Evolutionary conservation across 2,329 filamentous ascomycete species (phyloP).

Genomic region (Paecilomyces fulvus): DNA sequence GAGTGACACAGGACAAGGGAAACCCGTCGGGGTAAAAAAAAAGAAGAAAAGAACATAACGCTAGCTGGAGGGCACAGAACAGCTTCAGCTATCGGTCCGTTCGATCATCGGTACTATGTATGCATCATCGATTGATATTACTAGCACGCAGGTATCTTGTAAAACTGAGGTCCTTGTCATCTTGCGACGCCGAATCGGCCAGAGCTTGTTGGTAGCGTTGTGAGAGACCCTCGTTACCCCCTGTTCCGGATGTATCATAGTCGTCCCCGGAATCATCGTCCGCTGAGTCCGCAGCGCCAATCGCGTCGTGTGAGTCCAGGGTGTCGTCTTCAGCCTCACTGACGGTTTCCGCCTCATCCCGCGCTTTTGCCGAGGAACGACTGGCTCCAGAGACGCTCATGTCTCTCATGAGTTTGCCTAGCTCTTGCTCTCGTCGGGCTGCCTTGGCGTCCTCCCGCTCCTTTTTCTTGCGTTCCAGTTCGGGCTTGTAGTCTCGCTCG

Average conservation of each 20-base stretch:
- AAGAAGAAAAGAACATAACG: background rate
- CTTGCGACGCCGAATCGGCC: constrained; percentile 42
- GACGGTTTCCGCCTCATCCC: constrained; percentile 33
- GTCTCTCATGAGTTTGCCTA: constrained; percentile 90
- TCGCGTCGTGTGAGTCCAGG: constrained; percentile 28
- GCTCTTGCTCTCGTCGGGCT: constrained; percentile 64
- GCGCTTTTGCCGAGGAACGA: constrained; percentile 16
- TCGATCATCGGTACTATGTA: background rate
- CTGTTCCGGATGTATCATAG: constrained; percentile 51
- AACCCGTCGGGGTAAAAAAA: background rate
- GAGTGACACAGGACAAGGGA: background rate
- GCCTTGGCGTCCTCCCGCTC: constrained; percentile 70
- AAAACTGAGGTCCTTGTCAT: constrained; percentile 44
- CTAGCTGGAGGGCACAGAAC: background rate
- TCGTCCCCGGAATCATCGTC: constrained; percentile 48
- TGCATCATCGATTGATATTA: constrained; percentile 22
- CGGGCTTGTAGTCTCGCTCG: constrained; percentile 79
- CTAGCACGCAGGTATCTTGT: constrained; percentile 39
- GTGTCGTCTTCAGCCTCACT: constrained; percentile 46
- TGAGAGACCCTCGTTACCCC: constrained; percentile 59
- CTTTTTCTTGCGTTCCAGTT: constrained; percentile 68
- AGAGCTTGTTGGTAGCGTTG: constrained; percentile 70
- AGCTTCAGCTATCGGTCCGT: background rate
- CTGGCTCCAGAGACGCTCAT: constrained; percentile 56
- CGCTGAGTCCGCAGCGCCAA: constrained; percentile 41